phyloP scores from a whole-genome alignment of 306 rosid genomes.

The Dalbergia oliveri region DNA sequence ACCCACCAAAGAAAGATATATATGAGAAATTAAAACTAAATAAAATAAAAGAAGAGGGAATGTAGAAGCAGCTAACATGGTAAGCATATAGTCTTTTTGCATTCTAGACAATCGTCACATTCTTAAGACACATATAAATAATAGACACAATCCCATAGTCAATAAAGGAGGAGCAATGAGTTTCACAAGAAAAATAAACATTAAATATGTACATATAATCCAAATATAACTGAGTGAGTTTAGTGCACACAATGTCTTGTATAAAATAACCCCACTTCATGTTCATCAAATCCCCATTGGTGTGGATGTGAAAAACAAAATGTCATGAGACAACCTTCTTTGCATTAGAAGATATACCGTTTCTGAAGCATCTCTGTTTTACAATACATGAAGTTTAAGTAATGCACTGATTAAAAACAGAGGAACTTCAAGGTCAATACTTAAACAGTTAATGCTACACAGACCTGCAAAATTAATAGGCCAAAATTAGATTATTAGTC shows the following conservation, averaged over 20 bases:
- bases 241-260: neutral
- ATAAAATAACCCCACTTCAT: slow-evolving; percentile 4
- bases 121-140: neutral
- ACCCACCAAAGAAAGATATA: neutral
- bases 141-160: neutral
- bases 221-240: neutral
- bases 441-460: slow-evolving; percentile 11
- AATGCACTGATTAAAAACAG: slow-evolving; percentile 29
- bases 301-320: neutral
- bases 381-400: slow-evolving; percentile 7
- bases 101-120: neutral
- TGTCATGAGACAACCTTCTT: neutral
- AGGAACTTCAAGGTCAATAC: slow-evolving; percentile 7
- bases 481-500: neutral
- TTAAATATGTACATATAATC: neutral
- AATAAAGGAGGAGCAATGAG: neutral
- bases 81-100: neutral
- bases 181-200: neutral
- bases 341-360: slow-evolving; percentile 2
- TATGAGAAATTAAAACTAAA: too few relatives aligned
- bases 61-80: neutral
- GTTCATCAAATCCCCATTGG: neutral
- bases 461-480: slow-evolving; percentile 14
- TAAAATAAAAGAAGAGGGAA: neutral
- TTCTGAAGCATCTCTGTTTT: slow-evolving; percentile 21